Evolutionary conservation across 768 basidiomycete genomes (phyloP), one percentile per base, ranked within the genome.

Genomic region (Nevesoporus exiguus): DNA sequence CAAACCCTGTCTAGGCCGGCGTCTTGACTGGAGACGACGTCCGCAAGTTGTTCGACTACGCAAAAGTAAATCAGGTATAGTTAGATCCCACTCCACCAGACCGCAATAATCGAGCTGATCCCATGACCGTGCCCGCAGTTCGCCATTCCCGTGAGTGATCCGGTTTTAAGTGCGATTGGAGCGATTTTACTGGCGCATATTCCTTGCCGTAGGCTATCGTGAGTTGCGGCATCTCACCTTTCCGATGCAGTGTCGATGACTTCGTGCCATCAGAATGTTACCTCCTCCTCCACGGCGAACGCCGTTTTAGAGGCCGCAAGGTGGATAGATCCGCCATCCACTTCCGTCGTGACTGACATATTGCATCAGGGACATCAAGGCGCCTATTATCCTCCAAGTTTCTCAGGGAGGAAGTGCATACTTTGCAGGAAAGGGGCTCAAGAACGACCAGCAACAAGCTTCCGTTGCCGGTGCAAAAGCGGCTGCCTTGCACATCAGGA

Each of bases 391-490:
- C 74, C 77, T 98, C 65, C 97, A 98, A 71, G 86, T 95, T 59
- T 99, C 97, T 51, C 95, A 99, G 72, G 97, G 97, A 53, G 97
- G 97, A 65, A 82, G 84, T 57, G 96, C 95, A 49, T 98, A 88
- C 81, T 98, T 90, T 68, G 93, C 93, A 42, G 97, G 97, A 58
- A 99, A 99, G 74, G 96, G 95, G 27, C 81, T 99, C 54, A 76
- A 88, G 64, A 98, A 98, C 72, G 92, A 88, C 71, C 87, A 93
- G 63, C 97, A 98, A 67, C 86, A 98, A 73, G 97, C 93, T 6
- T 98, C 96, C 41, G 88, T 94, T 67, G 72, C 81, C n/a, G 97
- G 97, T 68, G 93, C 97, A 57, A 72, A 88, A 65, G 90, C 93
- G 49, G 94, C 93, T 51, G 97, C 96, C 25, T 84, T 89, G 74